Base-by-base conservation (phyloP, 2,329 filamentous ascomycete genomes). In the Calycina marina region DNA sequence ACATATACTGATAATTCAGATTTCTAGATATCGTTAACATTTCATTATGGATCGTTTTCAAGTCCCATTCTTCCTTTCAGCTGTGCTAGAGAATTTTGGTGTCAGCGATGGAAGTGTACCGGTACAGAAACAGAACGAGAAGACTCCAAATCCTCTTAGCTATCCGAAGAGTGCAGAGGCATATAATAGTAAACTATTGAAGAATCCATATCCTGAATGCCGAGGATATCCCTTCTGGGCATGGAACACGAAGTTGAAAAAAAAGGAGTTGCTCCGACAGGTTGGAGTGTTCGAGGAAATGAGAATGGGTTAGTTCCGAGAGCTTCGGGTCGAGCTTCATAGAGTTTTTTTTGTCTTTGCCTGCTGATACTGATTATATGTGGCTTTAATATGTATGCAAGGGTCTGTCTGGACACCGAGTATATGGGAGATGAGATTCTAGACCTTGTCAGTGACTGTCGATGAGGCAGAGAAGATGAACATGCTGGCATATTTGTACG, bases 341-440 rank as follows among this genome's bases (percentile, higher is more conserved):
- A n/a, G n/a, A n/a, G n/a, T n/a, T n/a, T n/a, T n/a, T n/a, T n/a
- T n/a, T n/a, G n/a, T n/a, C n/a, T n/a, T n/a, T n/a, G n/a, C n/a
- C n/a, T n/a, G n/a, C n/a, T n/a, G 2, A 22, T 9, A 22, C n/a
- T 9, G 2, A 22, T 22, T 22, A n/a, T n/a, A 22, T 8, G 50
- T 3, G 51, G 52, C 3, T 53, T 53, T 25, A 46, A 50, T 17
- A 52, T 53, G 41, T 50, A 54, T 38, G 44, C 46, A 11, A 40
- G 50, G 11, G 47, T 42, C 3, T 51, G 51, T 2, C 45, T 55
- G 10, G 51, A 54, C 28, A 55, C 50, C 5, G 45, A 48, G 14
- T 52, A 54, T 25, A 41, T 53, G 40, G 50, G 49, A n/a, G 25
- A 38, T 13, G 51, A 55, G 30, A 53, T 50, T 29, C 48, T 54